Evolutionary conservation across 2,329 filamentous ascomycete genomes (phyloP), one percentile per base, ranked within the genome.

Genomic region (Coniochaeta prunicola): DNA sequence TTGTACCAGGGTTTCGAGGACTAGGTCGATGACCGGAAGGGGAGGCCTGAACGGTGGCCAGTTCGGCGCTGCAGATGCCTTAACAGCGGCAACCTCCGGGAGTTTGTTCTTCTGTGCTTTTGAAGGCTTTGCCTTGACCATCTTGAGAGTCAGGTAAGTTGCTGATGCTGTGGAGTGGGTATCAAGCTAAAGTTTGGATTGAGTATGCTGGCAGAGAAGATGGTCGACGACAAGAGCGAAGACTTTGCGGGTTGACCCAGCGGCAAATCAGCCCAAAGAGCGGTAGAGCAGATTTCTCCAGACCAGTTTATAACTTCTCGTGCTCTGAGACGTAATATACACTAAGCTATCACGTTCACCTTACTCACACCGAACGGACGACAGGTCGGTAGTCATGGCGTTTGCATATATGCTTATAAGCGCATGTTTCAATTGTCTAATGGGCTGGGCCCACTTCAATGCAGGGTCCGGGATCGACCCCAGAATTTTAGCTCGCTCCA

Each of bases 1-100:
- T 21, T 82, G 77, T 15, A 77, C 71, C 48, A 84, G 75, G 0
- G 83, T 76, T 33, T 85, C 77, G 30, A 90, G 78, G 8, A 71
- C 68, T 15, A 96, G 83, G 64, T 88, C 81, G 53, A 80, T 76
- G 50, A 88, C 74, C 53, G 90, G 87, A 48, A 92, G 73, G 10
- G 86, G 72, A 17, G 91, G 90, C 63, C 80, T 83, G 70, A 96
- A 85, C 24, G 77, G 73, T 36, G 91, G 90, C 91, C 91, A 93
- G 54, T 82, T 81, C 34, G 77, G 72, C 50, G 74, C 67, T 45
- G 67, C 64, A 50, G 64, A 59, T 10, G 69, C 58, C 19, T 62
- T 38, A n/a, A 60, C 50, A 19, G 64, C 57, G 24, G 64, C 53
- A 30, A 53, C 40, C 45, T 53, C 53, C 57, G 48, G 33, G 60